A percentile compares a stretch with the other conserved stretches of the same genome.
These are phyloP conservation scores for Lasiodiplodia sp. DNA, from an alignment of 2,329 filamentous ascomycete species.

Conservation along the genomic window DNA sequence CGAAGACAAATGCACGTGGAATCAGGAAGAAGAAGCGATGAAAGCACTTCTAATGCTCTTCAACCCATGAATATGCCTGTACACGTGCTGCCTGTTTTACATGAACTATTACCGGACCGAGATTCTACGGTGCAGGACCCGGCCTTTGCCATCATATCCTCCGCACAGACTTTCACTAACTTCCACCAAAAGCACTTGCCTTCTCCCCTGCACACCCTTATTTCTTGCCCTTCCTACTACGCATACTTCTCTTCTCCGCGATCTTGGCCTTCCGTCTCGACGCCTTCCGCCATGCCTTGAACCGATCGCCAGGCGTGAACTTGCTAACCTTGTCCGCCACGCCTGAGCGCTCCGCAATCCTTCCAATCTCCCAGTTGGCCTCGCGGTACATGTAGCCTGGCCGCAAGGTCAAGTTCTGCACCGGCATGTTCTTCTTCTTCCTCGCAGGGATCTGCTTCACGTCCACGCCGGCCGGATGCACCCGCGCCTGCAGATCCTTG, in stretches of 20 bases:
- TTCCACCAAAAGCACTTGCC: neutral
- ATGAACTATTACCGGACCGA: neutral
- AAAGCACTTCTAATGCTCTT: neutral
- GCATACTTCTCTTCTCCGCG: conserved; percentile 62
- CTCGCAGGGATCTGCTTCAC: conserved; percentile 35
- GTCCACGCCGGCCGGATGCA: conserved; percentile 16
- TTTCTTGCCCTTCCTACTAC: conserved; percentile 27
- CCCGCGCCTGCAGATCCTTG: neutral
- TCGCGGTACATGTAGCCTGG: conserved; percentile 70
- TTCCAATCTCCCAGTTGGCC: conserved; percentile 72
- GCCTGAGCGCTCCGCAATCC: conserved; percentile 66
- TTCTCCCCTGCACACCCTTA: neutral
- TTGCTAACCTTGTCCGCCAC: conserved; percentile 57
- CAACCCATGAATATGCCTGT: neutral
- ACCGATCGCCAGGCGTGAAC: conserved; percentile 66
- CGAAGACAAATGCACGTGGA: neutral
- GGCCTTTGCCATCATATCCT: neutral
- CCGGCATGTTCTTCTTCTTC: conserved; percentile 38
- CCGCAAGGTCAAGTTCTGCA: conserved; percentile 49
- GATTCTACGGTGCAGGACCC: neutral
- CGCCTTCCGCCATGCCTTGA: conserved; percentile 70
- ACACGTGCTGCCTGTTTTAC: conserved; percentile 18
- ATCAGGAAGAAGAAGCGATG: neutral
- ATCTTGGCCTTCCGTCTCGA: conserved; percentile 58
- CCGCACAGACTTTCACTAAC: neutral